Conservation (phyloP, 768 basidiomycete species). For the Lentinula edodes region DNA sequence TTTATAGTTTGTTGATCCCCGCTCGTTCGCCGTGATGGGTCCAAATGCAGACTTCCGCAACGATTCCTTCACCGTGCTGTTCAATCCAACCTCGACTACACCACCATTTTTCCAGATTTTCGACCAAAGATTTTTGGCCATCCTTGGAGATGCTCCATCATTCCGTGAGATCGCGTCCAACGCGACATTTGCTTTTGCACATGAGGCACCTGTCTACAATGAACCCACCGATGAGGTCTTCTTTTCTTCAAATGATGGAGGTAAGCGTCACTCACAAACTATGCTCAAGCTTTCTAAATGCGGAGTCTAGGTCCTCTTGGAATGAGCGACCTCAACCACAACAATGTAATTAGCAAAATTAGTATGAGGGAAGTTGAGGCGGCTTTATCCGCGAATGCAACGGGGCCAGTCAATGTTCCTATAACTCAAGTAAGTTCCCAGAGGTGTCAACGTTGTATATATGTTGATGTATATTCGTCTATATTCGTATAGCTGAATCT, state of each 20-base stretch:
- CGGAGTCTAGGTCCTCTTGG: slow-evolving; percentile 32
- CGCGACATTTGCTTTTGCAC: slow-evolving; percentile 64
- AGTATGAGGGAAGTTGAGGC: slow-evolving; percentile 49
- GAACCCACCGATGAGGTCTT: slow-evolving; percentile 66
- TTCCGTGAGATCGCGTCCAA: slow-evolving; percentile 57
- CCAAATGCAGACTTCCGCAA: slow-evolving; percentile 15
- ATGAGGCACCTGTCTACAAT: slow-evolving; percentile 72
- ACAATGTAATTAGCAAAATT: slow-evolving; percentile 60
- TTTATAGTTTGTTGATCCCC: slow-evolving; percentile 29
- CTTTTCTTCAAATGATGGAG: slow-evolving; percentile 69
- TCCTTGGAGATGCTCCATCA: slow-evolving; percentile 54
- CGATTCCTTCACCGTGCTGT: slow-evolving; percentile 16
- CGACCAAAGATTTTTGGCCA: slow-evolving; percentile 45
- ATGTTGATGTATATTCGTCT: neutral
- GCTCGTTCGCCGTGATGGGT: slow-evolving; percentile 32
- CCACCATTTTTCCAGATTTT: slow-evolving; percentile 48
- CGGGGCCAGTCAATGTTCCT: slow-evolving; percentile 40
- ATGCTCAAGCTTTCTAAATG: neutral
- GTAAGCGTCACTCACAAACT: slow-evolving; percentile 13
- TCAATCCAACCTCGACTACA: slow-evolving; percentile 40
- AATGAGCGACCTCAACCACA: slow-evolving; percentile 56
- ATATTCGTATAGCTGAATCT: slow-evolving; percentile 43
- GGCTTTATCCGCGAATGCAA: slow-evolving; percentile 31
- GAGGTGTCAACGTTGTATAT: neutral
- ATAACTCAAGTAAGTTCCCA: slow-evolving; percentile 32